Base-by-base conservation (phyloP, 176 grass and related monocot genomes). In the Musa acuminata region DNA sequence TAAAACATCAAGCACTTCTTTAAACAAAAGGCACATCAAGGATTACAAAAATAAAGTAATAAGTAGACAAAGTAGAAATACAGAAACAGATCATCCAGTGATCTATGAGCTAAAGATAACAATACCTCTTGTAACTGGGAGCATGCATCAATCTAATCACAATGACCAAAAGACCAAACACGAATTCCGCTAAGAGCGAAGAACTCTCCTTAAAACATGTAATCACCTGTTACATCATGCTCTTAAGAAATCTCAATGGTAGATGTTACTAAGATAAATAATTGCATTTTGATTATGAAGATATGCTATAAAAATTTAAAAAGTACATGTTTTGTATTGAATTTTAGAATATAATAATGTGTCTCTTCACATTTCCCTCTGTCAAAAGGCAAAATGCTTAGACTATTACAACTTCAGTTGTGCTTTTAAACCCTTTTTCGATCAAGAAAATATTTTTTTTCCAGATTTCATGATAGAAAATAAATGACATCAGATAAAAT, bases 91-190 rank as follows among this genome's bases (percentile, higher is more conserved):
- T 57, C 57, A 7, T 9, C 8, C 6, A 8, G 53, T 17, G 51
- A 74, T 17, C 22, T 27, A 74, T 25, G 27, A 64, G 29, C 13
- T 52, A 55, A 69, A 55, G 12, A 50, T 75, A 51, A 49, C 65
- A 13, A 53, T 88, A 97, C 93, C 90, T 83, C 80, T 63, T 75
- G 2, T 60, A 62, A 62, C 49, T 49, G 73, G 80, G 58, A 79
- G 13, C 53, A 24, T 53, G 11, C 53, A 76, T 51, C 74, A 77
- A 67, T 81, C 71, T 77, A 51, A 78, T 48, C 63, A 83, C 77
- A 81, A 67, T 72, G 69, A 90, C n/a, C 78, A 90, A 84, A 53
- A 90, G 27, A 23, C 67, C 90, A 53, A 93, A 92, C 52, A 77
- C 81, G 64, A 83, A 51, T 83, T 89, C 84, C 75, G 58, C 77